Percentiles rank a stretch among this genome's conserved stretches.
Evolutionary conservation across 208 protist genomes (phyloP).

Genomic region (Leishmania guyanensis): DNA sequence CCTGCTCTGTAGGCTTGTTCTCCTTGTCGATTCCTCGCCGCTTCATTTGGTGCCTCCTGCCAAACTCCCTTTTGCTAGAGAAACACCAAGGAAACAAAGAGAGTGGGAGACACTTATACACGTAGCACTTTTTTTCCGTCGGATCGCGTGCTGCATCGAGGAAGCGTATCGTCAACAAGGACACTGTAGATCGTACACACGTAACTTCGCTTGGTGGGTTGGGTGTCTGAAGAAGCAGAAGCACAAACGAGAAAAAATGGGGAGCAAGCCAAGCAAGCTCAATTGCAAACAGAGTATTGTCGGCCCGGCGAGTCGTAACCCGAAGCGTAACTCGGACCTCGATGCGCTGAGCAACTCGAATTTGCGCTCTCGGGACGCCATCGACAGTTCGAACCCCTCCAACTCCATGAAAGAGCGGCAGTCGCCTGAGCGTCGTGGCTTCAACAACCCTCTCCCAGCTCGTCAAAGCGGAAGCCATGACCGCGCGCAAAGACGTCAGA

Average conservation of each 20-base stretch:
- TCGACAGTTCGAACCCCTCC: neutral
- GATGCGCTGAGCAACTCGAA: neutral
- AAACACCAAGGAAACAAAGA: neutral
- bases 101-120: neutral
- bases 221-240: neutral
- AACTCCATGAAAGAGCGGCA: neutral
- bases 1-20: neutral
- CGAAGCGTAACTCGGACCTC: neutral
- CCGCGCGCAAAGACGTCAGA: conserved; percentile 17
- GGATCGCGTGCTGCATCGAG: neutral
- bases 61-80: neutral
- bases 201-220: neutral
- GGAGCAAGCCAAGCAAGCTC: conserved; percentile 28
- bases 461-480: neutral
- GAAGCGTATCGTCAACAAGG: neutral
- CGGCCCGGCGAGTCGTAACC: neutral
- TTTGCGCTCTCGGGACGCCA: neutral
- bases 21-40: neutral
- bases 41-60: neutral
- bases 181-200: neutral
- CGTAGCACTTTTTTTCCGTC: neutral
- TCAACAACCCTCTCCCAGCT: conserved; percentile 23
- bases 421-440: conserved; percentile 19
- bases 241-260: conserved; percentile 13
- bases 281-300: conserved; percentile 11